phyloP scores from a whole-genome alignment of 129 eudicot species.

The Lactuca sativa region DNA sequence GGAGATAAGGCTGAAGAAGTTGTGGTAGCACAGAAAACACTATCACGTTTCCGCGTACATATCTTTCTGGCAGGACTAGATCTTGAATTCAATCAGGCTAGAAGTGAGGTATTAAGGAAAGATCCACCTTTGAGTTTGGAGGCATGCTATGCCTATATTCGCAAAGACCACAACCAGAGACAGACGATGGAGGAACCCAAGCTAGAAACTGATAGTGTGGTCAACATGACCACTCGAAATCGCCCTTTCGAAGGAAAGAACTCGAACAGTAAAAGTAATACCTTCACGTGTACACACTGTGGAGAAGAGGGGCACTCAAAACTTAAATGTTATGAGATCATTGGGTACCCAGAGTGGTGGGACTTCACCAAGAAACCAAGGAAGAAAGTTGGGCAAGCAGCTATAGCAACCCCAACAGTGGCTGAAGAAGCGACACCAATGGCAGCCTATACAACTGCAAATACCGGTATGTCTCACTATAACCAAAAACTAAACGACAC shows the following conservation, averaged over 20 bases:
- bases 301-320: not conserved
- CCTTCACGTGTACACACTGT: not conserved
- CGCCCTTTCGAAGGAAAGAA: not conserved
- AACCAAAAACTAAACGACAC: no score
- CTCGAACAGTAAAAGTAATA: not conserved
- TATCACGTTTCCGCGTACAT: constrained; percentile 2
- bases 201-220: not conserved
- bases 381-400: no score
- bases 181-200: constrained; percentile 21
- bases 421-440: no score
- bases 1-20: not conserved
- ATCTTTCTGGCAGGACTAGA: not conserved
- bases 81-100: no score
- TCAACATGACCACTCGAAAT: not conserved
- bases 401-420: no score
- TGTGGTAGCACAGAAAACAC: not conserved
- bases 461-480: no score
- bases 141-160: constrained; percentile 6
- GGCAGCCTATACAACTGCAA: no score
- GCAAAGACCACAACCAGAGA: not conserved
- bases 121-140: not conserved
- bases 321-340: no score
- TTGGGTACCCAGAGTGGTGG: no score
- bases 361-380: no score
- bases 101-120: not conserved